These are phyloP conservation scores for Psilocybe subaeruginosa DNA, from an alignment of 768 basidiomycete species.

Conservation along the genomic window DNA sequence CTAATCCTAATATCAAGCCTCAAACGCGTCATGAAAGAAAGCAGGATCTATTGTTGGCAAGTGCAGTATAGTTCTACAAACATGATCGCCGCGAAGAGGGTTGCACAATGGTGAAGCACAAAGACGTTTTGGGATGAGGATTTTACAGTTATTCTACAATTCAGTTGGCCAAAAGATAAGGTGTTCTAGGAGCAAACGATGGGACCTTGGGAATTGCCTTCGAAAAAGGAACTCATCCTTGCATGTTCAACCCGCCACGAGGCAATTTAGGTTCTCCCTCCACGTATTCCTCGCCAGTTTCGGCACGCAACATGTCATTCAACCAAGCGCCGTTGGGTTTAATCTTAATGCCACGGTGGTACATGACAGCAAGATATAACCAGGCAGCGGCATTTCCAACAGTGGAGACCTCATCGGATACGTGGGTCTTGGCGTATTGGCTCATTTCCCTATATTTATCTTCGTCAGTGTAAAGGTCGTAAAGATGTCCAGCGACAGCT, in stretches of 20 bases:
- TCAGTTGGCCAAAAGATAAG: background rate
- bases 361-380: conserved; percentile 78
- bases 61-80: too few relatives aligned
- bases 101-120: too few relatives aligned
- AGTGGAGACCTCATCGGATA: conserved; percentile 83
- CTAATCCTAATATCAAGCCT: too few relatives aligned
- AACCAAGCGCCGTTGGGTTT: conserved; percentile 84
- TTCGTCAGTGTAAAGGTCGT: conserved; percentile 77
- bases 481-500: conserved; percentile 76
- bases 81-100: too few relatives aligned
- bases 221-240: conserved; percentile 38
- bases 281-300: conserved; percentile 72
- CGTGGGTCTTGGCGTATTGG: conserved; percentile 72
- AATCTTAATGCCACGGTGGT: conserved; percentile 73
- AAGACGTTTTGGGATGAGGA: too few relatives aligned
- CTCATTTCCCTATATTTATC: conserved; percentile 65
- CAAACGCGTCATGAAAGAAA: too few relatives aligned
- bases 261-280: conserved; percentile 75
- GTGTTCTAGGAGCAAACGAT: background rate
- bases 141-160: background rate
- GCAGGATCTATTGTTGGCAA: too few relatives aligned
- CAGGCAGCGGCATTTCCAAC: conserved; percentile 75
- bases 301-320: conserved; percentile 78
- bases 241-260: conserved; percentile 59
- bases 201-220: background rate